Percentiles rank a stretch among this genome's conserved stretches.
These are phyloP conservation scores for Eucalyptus shirleyi DNA, from an alignment of 345 rosid genomes.

Conservation along the genomic window DNA sequence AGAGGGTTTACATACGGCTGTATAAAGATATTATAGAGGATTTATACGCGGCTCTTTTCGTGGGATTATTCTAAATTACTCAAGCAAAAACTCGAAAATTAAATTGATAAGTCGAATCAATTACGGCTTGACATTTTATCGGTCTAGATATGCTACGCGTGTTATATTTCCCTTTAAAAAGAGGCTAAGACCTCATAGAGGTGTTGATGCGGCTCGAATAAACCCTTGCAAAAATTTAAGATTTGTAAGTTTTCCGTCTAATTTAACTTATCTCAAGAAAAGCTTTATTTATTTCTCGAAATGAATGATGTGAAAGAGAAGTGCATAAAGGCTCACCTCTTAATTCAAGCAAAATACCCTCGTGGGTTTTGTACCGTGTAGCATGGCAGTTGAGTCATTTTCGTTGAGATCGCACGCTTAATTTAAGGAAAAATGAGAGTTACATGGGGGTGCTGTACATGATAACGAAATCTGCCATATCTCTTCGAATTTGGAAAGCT, in stretches of 20 bases:
- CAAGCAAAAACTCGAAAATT: neutral
- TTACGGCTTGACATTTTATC: fast-evolving
- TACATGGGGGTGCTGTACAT: neutral
- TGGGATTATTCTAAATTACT: neutral
- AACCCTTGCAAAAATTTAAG: fast-evolving
- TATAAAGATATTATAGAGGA: no score
- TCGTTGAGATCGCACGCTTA: neutral
- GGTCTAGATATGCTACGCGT: fast-evolving
- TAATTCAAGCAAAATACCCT: no score
- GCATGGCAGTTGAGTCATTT: fast-evolving
- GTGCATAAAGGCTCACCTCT: neutral
- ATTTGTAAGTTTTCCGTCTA: fast-evolving
- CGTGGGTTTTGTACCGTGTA: neutral
- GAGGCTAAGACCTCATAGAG: neutral
- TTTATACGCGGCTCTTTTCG: fast-evolving
- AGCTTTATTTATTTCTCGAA: no score
- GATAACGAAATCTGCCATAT: neutral
- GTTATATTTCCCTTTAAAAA: neutral
- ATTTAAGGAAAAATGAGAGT: neutral
- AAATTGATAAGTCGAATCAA: fast-evolving
- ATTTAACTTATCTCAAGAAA: fast-evolving
- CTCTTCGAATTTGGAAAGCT: neutral
- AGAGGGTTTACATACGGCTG: neutral
- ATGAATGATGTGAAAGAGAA: no score
- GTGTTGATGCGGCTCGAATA: neutral